Evolutionary conservation across 257 asterid species (phyloP).

Genomic region (Scutellaria minor): DNA sequence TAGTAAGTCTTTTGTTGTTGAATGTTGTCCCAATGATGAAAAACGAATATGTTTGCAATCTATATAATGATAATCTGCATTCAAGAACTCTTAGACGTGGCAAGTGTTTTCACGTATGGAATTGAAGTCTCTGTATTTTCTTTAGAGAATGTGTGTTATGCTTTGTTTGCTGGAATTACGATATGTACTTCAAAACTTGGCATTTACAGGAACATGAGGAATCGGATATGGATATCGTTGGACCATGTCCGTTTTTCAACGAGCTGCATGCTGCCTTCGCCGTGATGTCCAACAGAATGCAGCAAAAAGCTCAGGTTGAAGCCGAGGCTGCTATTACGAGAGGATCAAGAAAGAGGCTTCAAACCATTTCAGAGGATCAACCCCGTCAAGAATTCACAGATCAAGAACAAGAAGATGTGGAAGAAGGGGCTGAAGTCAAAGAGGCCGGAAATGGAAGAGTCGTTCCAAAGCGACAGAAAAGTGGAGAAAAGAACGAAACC

Average conservation of each 20-base stretch:
- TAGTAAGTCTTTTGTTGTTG: neutral
- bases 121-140: neutral
- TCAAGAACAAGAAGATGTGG: conserved; percentile 37
- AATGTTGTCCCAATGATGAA: conserved; percentile 1
- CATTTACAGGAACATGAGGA: conserved; percentile 55
- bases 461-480: conserved; percentile 41
- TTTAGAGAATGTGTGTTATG: neutral
- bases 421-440: conserved; percentile 42
- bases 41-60: neutral
- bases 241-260: conserved; percentile 54
- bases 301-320: conserved; percentile 34
- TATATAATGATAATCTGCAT: neutral
- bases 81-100: neutral
- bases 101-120: neutral
- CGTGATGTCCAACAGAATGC: conserved; percentile 41
- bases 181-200: conserved; percentile 6
- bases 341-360: conserved; percentile 42
- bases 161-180: neutral
- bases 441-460: conserved; percentile 29
- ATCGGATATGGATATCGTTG: conserved; percentile 43
- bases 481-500: conserved; percentile 42
- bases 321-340: neutral
- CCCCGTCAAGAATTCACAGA: conserved; percentile 35
- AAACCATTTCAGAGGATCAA: conserved; percentile 39
- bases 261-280: conserved; percentile 63